Evolutionary conservation across 768 basidiomycete genomes (phyloP).

Genomic region (Plicaturopsis crispa): DNA sequence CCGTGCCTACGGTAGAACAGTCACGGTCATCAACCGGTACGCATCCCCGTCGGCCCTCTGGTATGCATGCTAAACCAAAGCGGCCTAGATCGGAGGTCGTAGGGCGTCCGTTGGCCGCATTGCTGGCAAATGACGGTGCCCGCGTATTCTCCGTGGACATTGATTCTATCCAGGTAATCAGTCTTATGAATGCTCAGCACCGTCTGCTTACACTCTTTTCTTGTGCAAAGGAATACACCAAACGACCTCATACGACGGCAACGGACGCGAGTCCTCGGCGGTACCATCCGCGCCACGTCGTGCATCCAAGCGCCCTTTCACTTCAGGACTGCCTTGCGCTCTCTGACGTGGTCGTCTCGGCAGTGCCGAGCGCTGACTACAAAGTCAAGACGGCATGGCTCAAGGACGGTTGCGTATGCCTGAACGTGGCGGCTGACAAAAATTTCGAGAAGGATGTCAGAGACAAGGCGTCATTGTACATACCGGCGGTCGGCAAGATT

Average conservation of each 20-base stretch:
- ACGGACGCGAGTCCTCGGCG: conserved; percentile 33
- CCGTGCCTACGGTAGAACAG: conserved; percentile 85
- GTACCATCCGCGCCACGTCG: conserved; percentile 82
- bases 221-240: conserved; percentile 73
- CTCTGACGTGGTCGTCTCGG: conserved; percentile 91
- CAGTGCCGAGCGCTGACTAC: conserved; percentile 80
- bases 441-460: conserved; percentile 93
- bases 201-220: conserved; percentile 1
- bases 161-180: conserved; percentile 74
- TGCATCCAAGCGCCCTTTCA: conserved; percentile 58
- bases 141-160: conserved; percentile 94
- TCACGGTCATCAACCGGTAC: conserved; percentile 97
- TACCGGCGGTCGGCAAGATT: conserved; percentile 96
- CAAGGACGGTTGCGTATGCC: conserved; percentile 89
- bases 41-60: no score
- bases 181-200: neutral
- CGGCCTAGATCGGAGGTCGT: conserved; percentile 86
- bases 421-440: conserved; percentile 93
- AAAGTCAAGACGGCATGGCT: conserved; percentile 85
- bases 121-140: conserved; percentile 95
- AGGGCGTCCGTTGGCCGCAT: conserved; percentile 90
- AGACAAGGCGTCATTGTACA: conserved; percentile 92
- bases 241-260: conserved; percentile 54
- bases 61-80: conserved; percentile 8
- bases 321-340: conserved; percentile 75